Conservation (phyloP, 345 rosid species). For the Syzygium jambos region DNA sequence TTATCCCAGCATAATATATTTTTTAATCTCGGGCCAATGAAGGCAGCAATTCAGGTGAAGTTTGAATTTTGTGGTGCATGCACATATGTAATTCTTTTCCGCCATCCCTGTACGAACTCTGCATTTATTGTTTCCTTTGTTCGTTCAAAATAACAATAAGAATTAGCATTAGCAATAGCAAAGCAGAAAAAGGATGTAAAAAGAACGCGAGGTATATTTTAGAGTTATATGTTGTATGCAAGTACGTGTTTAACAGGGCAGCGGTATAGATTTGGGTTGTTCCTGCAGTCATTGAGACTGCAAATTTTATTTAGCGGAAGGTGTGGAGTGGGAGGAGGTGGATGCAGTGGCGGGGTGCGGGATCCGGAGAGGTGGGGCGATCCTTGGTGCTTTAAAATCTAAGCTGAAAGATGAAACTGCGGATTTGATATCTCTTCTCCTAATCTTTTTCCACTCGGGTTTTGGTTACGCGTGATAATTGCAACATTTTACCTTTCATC, state of each 20-base stretch:
- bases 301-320: background rate
- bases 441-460: background rate
- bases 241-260: background rate
- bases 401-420: background rate
- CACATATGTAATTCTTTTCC: background rate
- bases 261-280: background rate
- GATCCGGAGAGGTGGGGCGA: background rate
- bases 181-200: constrained; percentile 12
- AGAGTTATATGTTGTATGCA: background rate
- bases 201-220: background rate
- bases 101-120: background rate
- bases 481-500: background rate
- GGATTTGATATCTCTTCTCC: background rate
- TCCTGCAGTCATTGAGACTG: background rate
- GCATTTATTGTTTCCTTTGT: constrained; percentile 21
- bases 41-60: background rate
- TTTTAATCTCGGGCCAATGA: background rate
- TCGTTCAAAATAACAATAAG: constrained; percentile 16
- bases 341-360: background rate
- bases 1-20: background rate
- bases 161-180: background rate
- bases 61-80: background rate
- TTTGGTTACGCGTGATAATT: background rate
- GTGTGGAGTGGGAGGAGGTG: background rate
- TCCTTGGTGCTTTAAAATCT: background rate